These are phyloP conservation scores for Phialophora macrospora DNA, from an alignment of 2,329 filamentous ascomycete genomes.

Conservation along the genomic window DNA sequence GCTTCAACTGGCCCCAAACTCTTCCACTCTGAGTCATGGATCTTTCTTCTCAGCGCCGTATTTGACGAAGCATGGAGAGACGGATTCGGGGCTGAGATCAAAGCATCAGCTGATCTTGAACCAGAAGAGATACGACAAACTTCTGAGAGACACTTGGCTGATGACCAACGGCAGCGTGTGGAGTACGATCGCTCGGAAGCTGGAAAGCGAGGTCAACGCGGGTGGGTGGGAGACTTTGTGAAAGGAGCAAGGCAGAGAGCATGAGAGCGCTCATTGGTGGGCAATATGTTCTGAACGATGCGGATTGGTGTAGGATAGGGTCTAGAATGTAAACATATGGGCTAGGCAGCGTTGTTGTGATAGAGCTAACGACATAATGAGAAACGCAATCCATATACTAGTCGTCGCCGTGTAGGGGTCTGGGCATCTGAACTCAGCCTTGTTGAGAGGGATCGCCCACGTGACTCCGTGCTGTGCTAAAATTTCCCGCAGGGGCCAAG, in stretches of 20 bases:
- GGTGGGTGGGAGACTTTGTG: conserved; percentile 83
- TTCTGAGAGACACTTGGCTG: conserved; percentile 80
- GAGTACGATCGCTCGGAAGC: conserved; percentile 82
- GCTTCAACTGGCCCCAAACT: conserved; percentile 17
- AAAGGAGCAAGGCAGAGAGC: background rate
- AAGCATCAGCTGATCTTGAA: conserved; percentile 90
- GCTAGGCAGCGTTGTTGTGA: background rate
- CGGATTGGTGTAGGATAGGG: background rate
- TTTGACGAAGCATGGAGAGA: conserved; percentile 93
- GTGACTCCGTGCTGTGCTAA: background rate
- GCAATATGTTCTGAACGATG: background rate
- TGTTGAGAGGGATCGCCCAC: background rate
- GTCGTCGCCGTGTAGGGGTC: background rate
- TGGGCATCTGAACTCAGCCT: background rate
- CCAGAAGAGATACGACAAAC: conserved; percentile 88
- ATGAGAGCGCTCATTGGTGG: background rate
- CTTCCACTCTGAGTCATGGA: conserved; percentile 56
- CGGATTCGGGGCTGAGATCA: conserved; percentile 85
- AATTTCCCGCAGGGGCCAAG: background rate
- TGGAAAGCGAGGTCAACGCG: conserved; percentile 96
- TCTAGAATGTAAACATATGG: conserved; percentile 1
- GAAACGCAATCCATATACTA: background rate
- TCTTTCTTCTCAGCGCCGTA: conserved; percentile 89
- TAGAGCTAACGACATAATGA: conserved; percentile 1
- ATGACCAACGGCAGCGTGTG: conserved; percentile 78